phyloP scores from a whole-genome alignment of 164 flowering plant genomes.

The Sedum album region DNA sequence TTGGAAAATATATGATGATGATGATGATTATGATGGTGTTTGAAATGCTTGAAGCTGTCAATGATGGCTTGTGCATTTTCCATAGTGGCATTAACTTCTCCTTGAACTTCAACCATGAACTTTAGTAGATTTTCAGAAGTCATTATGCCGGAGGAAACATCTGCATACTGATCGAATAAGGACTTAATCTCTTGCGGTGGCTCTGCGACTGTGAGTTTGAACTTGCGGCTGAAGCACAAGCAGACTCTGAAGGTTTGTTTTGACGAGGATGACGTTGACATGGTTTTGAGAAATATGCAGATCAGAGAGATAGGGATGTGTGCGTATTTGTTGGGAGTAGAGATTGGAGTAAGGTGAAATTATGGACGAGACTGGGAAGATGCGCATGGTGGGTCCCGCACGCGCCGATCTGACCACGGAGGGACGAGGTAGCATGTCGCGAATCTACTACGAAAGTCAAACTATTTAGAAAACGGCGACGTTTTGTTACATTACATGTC shows the following conservation, averaged over 20 bases:
- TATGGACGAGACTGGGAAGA: background rate
- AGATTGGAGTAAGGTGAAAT: too few species aligned
- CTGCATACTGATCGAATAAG: conserved; percentile 51
- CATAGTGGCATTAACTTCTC: conserved; percentile 34
- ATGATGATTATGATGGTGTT: conserved; percentile 25
- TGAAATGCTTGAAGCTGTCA: conserved; percentile 32
- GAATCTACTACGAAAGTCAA: too few species aligned
- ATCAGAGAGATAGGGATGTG: background rate
- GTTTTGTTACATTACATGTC: too few species aligned
- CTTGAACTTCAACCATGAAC: conserved; percentile 62
- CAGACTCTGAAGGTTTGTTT: conserved; percentile 69
- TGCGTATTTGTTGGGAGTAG: background rate
- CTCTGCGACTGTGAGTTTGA: conserved; percentile 40
- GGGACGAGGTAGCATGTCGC: too few species aligned
- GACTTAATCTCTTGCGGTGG: conserved; percentile 61
- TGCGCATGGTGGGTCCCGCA: background rate
- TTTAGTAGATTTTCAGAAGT: conserved; percentile 40
- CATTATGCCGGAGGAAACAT: conserved; percentile 46
- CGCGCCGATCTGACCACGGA: background rate
- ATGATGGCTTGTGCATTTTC: conserved; percentile 61
- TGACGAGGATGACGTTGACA: conserved; percentile 12
- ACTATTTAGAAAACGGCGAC: too few species aligned
- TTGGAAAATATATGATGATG: background rate
- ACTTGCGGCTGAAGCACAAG: conserved; percentile 70
- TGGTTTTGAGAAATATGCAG: background rate